phyloP scores from a whole-genome alignment of 2,329 filamentous ascomycete species.

The Aspergillus tanneri region DNA sequence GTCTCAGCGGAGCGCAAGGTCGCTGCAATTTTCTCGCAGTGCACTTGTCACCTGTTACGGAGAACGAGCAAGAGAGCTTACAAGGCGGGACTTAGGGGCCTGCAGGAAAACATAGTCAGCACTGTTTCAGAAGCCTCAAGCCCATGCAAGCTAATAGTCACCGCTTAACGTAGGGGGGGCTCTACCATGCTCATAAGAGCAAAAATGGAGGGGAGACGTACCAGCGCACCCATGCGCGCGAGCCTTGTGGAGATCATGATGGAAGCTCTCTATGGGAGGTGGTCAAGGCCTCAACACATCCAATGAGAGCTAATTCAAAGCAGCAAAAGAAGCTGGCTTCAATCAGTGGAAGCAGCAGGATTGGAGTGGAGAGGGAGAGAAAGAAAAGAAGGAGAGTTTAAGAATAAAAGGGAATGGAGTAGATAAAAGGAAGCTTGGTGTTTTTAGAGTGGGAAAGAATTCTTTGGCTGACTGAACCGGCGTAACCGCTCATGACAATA shows the following conservation, averaged over 20 bases:
- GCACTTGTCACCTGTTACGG: not conserved
- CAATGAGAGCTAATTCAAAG: slow-evolving; percentile 35
- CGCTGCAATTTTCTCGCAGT: not conserved
- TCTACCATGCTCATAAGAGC: slow-evolving; percentile 5
- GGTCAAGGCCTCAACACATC: slow-evolving; percentile 40
- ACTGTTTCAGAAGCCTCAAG: not conserved
- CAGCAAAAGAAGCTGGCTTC: slow-evolving; percentile 23
- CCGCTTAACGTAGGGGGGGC: slow-evolving; percentile 12
- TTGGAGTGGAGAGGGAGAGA: slow-evolving; percentile 35
- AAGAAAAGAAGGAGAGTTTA: slow-evolving; percentile 36
- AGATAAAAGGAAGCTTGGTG: slow-evolving; percentile 40
- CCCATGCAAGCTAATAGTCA: not conserved
- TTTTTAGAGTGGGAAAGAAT: slow-evolving; percentile 38
- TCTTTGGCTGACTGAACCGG: slow-evolving; percentile 34
- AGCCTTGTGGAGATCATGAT: slow-evolving; percentile 51
- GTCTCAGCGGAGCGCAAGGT: not conserved
- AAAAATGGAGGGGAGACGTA: slow-evolving; percentile 33
- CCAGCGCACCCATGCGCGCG: slow-evolving; percentile 49
- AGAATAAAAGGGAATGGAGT: slow-evolving; percentile 34
- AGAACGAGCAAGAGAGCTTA: slow-evolving; percentile 32
- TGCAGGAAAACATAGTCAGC: slow-evolving; percentile 28
- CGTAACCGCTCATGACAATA: slow-evolving; percentile 41
- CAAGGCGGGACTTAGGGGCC: slow-evolving; percentile 48
- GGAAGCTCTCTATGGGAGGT: slow-evolving; percentile 42
- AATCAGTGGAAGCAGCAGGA: slow-evolving; percentile 39